phyloP scores from a whole-genome alignment of 1,284 basidiomycete species.

The Ustilago shanxiensis region DNA sequence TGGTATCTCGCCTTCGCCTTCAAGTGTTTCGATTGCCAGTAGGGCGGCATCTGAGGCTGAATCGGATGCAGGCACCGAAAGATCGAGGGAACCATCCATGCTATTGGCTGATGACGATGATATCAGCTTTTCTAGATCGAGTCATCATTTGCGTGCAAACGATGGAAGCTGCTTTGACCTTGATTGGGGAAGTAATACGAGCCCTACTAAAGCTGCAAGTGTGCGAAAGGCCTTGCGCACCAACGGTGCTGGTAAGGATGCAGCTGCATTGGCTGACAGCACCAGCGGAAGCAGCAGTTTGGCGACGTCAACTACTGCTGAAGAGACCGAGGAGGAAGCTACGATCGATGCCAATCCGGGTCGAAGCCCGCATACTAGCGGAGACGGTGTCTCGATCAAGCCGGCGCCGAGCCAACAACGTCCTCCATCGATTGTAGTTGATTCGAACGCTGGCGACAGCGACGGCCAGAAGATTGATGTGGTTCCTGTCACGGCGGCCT shows the following conservation, averaged over 20 bases:
- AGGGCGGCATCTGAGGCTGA: constrained; percentile 15
- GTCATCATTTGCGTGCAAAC: constrained; percentile 41
- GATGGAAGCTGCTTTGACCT: constrained; percentile 59
- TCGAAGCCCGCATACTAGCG: neutral
- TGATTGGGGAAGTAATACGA: constrained; percentile 25
- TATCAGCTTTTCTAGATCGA: constrained; percentile 28
- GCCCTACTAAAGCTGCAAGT: constrained; percentile 25
- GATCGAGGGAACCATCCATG: constrained; percentile 55
- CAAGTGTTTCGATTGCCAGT: constrained; percentile 19
- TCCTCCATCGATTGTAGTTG: constrained; percentile 24
- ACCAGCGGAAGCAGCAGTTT: neutral
- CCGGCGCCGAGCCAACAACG: constrained; percentile 2
- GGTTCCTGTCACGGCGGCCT: neutral
- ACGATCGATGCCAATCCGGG: constrained; percentile 19
- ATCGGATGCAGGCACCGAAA: constrained; percentile 15
- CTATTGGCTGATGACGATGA: constrained; percentile 36
- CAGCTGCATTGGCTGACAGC: neutral
- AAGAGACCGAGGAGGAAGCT: constrained; percentile 15
- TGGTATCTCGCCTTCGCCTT: constrained; percentile 25
- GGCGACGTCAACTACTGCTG: neutral
- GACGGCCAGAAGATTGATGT: neutral
- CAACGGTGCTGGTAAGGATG: neutral
- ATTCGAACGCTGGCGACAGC: constrained; percentile 6
- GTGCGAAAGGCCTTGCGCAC: neutral
- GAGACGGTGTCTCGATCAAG: neutral